Base-by-base conservation (phyloP, 306 rosid genomes). In the Ormosia semicastrata region DNA sequence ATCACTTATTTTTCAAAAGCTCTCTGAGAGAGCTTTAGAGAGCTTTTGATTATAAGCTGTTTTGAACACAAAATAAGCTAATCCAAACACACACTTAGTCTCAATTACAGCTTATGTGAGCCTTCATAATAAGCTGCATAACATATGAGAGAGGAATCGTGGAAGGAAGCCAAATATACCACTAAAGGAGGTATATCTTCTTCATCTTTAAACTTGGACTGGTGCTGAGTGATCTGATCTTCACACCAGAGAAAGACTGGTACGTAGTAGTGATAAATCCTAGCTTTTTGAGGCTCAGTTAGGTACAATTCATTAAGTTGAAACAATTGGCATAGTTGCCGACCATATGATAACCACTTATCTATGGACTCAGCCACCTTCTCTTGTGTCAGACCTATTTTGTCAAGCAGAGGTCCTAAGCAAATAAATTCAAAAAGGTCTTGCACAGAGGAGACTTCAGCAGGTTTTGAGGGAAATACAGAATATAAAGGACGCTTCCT, bases 161-260 rank as follows among this genome's bases (percentile, higher is more conserved):
- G 39, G 18, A 80, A 44, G 13, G 82, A 79, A 8, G 37, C 18
- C 44, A 10, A 46, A 24, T 46, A 71, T 89, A 93, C 93, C 94
- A 95, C 97, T 70, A 93, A 81, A 63, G 97, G 98, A 85, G 98
- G 96, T 72, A 89, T 87, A 29, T 90, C 93, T 66, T 92, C 93
- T 60, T 73, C 90, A 8, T 86, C 93, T 87, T 93, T 91, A 86
- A 85, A 92, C 59, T 24, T 65, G 67, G 97, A 87, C 53, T 6
- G 88, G 80, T 95, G 96, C 83, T 87, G 82, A 71, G 84, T 77
- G 11, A 93, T 90, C 86, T 93, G 96, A 37, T 85, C 88, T 79
- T 95, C 92, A 73, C 98, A 92, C 99, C 99, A 93, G 15, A 95
- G 17, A 86, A 95, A 93, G 62, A 95, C 93, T 0, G 98, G 97